Evolutionary conservation across 176 grass and related monocot species (phyloP), one percentile per base, ranked within the genome.

Genomic region (Calamus simplicifolius): DNA sequence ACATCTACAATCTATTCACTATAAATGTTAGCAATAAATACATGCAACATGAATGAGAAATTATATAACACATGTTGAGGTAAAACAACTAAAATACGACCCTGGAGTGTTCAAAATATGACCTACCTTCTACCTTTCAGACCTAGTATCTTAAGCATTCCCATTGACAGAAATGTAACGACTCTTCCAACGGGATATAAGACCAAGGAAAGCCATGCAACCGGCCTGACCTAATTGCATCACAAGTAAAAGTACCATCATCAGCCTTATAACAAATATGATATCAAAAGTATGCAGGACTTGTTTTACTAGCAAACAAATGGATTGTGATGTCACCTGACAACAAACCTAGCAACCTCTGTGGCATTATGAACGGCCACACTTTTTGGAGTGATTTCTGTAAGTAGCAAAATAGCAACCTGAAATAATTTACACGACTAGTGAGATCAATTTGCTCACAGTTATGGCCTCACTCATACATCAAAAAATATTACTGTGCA

Each of bases 321-420:
- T 53, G 50, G 21, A 31, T 29, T 25, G 12, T 27, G 16, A 51
- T 38, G 70, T 87, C 74, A 96, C 91, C 91, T 90, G 67, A 92
- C 87, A 27, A 98, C 87, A 73, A 97, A 85, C 62, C 93, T 88
- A 77, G 84, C 84, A 51, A 98, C 93, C 53, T 98, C 93, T 5
- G 83, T 82, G 30, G 87, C 84, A 78, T 85, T 97, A 71, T 97
- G 93, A 6, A 91, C 93, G 59, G 87, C 93, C 66, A 97, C 73
- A 81, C 79, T 92, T 82, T 98, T 98, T 51, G 93, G 93, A 51
- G 93, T 88, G 57, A 98, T 98, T 80, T 98, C 93, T 56, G 93
- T 98, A 56, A 98, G 78, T 52, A 98, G 93, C 51, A 98, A 85
- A 67, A 98, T 48, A 17, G 81, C 84, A 15, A 98, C 91, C 91